These are phyloP conservation scores for Paraconiothyrium sp. DNA, from an alignment of 2,329 filamentous ascomycete genomes.

Conservation along the genomic window DNA sequence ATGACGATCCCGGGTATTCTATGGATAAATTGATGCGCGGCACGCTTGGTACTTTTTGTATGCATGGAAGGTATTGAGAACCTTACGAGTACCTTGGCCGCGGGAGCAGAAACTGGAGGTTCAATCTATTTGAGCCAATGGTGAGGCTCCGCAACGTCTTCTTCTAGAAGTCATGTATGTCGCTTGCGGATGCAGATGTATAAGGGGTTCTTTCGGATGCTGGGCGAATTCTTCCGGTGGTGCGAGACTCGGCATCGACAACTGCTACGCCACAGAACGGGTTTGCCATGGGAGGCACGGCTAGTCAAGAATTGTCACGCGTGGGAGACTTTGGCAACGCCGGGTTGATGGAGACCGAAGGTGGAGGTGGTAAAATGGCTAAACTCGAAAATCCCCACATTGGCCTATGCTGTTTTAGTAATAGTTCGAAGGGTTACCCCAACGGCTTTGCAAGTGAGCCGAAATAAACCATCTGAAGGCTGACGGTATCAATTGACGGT, in stretches of 20 bases:
- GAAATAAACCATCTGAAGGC: background rate
- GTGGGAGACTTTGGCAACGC: constrained; percentile 33
- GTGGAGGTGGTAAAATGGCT: constrained; percentile 34
- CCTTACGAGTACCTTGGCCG: constrained; percentile 22
- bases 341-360: constrained; percentile 34
- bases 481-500: too few relatives aligned
- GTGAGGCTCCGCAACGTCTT: constrained; percentile 20
- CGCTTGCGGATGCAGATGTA: constrained; percentile 9
- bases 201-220: constrained; percentile 5
- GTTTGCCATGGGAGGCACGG: background rate
- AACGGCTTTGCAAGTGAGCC: background rate
- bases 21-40: constrained; percentile 39
- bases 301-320: background rate
- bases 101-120: background rate
- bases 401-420: constrained; percentile 17
- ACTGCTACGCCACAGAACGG: background rate
- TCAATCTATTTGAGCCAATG: constrained; percentile 13
- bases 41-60: constrained; percentile 12
- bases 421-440: constrained; percentile 11
- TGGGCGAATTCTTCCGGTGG: constrained; percentile 39
- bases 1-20: constrained; percentile 42
- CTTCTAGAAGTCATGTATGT: background rate
- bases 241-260: background rate
- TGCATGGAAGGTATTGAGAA: constrained; percentile 24
- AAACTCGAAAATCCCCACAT: constrained; percentile 37